Evolutionary conservation across 2,329 filamentous ascomycete species (phyloP).

Genomic region (Verticillium tricorpus): DNA sequence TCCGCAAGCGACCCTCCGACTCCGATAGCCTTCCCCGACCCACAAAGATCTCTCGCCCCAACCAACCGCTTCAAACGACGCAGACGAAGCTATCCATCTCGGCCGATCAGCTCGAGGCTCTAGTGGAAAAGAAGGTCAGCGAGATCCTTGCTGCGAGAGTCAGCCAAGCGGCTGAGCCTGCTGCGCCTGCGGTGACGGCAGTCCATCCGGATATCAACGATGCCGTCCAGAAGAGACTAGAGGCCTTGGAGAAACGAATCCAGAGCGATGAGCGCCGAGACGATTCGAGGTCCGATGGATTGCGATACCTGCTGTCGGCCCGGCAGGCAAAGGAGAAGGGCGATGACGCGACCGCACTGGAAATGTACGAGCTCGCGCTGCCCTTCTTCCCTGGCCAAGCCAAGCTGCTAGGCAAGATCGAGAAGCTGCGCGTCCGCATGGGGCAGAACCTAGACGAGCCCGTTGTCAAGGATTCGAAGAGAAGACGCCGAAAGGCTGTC

Average conservation of each 20-base stretch:
- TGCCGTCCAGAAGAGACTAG: constrained; percentile 74
- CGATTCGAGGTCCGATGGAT: constrained; percentile 72
- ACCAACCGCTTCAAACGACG: constrained; percentile 9
- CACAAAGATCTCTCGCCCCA: constrained; percentile 40
- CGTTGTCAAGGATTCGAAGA: constrained; percentile 13
- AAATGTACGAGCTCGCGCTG: constrained; percentile 80
- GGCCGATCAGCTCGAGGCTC: constrained; percentile 76
- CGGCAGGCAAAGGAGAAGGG: constrained; percentile 84
- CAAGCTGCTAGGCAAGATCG: constrained; percentile 69
- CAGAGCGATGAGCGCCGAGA: constrained; percentile 58
- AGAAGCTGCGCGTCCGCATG: constrained; percentile 53
- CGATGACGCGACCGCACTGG: constrained; percentile 71
- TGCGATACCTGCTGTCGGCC: constrained; percentile 84
- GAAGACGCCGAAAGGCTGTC: constrained; percentile 13
- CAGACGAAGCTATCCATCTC: constrained; percentile 47
- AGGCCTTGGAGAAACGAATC: constrained; percentile 82
- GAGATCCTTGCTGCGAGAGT: constrained; percentile 80
- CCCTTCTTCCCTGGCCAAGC: constrained; percentile 83
- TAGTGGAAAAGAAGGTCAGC: constrained; percentile 87
- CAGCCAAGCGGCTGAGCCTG: constrained; percentile 47
- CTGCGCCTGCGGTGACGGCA: constrained; percentile 22
- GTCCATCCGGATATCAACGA: constrained; percentile 58
- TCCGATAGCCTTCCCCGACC: constrained; percentile 36
- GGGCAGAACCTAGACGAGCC: constrained; percentile 15
- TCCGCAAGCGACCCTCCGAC: constrained; percentile 41